Base-by-base conservation (phyloP, 768 basidiomycete species). In the Lactarius pseudohatsudake region DNA sequence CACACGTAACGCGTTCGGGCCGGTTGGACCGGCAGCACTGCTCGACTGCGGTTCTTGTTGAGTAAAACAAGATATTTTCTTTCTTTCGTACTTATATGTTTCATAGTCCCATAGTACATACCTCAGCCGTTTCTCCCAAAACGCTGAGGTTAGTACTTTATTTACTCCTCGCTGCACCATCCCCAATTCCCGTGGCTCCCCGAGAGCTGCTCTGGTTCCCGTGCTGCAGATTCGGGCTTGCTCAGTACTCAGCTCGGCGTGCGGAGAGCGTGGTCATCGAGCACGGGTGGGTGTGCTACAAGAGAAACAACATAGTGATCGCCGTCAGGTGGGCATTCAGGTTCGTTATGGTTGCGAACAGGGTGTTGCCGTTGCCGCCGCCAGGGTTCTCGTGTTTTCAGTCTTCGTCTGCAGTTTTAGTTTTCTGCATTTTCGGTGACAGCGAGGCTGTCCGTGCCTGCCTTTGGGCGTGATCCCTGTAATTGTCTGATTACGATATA, bases 281-380 rank as follows among this genome's bases (percentile, higher is more conserved):
- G 0, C 92, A 85, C 0, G 96, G 96, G 74, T 97, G 92, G 0
- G 87, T 87, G 72, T 98, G 93, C 1, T 95, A 94, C 0, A 97
- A 88, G 47, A 98, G 80, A 61, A 98, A 77, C 28, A 98, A 75
- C 30, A 3, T 6, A 5, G 3, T 32, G 0, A 94, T 93, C 0
- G 94, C 72, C 43, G 76, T 75, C 4, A 97, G 26, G 26, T 26
- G 82, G 9, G n/a, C n/a, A n/a, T n/a, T n/a, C n/a, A n/a, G 7
- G 30, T n/a, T n/a, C n/a, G n/a, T n/a, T n/a, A n/a, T n/a, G n/a
- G n/a, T n/a, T n/a, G n/a, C n/a, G n/a, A n/a, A n/a, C n/a, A n/a
- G n/a, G n/a, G n/a, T 18, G n/a, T 63, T 40, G 4, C 28, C 13
- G 0, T 22, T 26, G 3, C 16, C 16, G 16, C 6, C 40, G 0